Evolutionary conservation across 2,329 filamentous ascomycete species (phyloP), one percentile per base, ranked within the genome.

Genomic region (Talaromyces atroroseus): DNA sequence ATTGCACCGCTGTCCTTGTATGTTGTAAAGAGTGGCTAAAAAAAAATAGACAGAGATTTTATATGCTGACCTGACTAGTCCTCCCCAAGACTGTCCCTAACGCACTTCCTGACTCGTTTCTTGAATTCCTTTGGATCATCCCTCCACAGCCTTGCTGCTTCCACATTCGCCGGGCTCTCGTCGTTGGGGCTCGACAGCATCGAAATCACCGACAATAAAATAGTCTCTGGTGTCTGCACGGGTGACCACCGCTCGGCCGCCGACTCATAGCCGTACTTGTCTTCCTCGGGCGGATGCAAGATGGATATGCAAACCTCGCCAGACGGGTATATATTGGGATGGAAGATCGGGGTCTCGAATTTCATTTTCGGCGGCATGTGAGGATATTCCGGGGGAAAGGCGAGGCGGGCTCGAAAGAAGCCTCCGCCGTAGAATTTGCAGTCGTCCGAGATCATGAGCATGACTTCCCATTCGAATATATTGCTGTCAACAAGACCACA

Each of bases 401-500:
- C 81, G 61, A 99, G 82, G 60, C 85, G 80, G 32, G 92, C 91
- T 63, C 89, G 87, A 78, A 97, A 99, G 76, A 95, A 92, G 64
- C 90, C 94, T 92, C 92, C 92, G 66, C 92, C 92, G 66, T 96
- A 96, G 73, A 89, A 89, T 75, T 92, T 92, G 75, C 89, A 92
- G 69, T 95, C 91, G 65, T 96, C 92, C 60, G 85, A 90, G 63
- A 97, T 92, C 92, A 99, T 97, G 59, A 99, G 84, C 89, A 96
- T 96, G 20, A 97, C 91, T 74, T 97, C 92, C 94, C 94, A 99
- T 77, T 95, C 89, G 63, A 96, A 96, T 10, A 97, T 85, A 70
- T 95, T 88, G 71, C 88, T 89, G 66, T 87, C 85, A 52, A 92
- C 85, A 45, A 99, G 78, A 0, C 94, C 94, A 66, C 90, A 95